A percentile compares a stretch with the other conserved stretches of the same genome.
phyloP scores from a whole-genome alignment of 805 yeast genomes.

The Torulaspora gathmanii region DNA sequence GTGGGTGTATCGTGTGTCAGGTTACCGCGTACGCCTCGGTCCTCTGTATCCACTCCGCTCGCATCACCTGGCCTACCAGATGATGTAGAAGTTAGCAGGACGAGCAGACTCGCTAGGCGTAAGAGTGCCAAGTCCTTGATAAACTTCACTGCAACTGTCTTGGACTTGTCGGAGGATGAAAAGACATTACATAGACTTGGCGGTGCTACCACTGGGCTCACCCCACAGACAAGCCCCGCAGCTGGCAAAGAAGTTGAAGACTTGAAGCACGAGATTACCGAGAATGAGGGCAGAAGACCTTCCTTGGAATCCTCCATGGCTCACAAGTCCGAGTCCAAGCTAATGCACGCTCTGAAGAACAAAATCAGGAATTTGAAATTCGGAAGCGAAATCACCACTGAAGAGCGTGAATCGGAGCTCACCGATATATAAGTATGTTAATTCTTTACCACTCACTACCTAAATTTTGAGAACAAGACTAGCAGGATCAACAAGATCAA shows the following conservation, averaged over 20 bases:
- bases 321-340: constrained; percentile 15
- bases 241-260: constrained; percentile 7
- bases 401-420: constrained; percentile 9
- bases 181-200: constrained; percentile 28
- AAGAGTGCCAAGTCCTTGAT: constrained; percentile 70
- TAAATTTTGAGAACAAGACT: constrained; percentile 78
- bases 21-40: constrained; percentile 30
- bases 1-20: constrained; percentile 59
- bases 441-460: constrained; percentile 33
- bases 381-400: constrained; percentile 5
- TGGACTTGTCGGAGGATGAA: constrained; percentile 66
- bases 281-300: constrained; percentile 11
- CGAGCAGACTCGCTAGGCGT: constrained; percentile 58
- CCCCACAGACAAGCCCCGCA: constrained; percentile 26
- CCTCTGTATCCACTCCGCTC: constrained; percentile 19
- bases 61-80: constrained; percentile 14
- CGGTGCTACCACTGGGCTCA: constrained; percentile 20
- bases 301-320: constrained; percentile 9
- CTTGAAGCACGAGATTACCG: constrained; percentile 9
- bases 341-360: constrained; percentile 19
- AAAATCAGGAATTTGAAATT: constrained; percentile 17
- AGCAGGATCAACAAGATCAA: constrained; percentile 74
- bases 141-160: constrained; percentile 59
- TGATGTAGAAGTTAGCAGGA: constrained; percentile 20
- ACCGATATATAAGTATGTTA: background rate